These are phyloP conservation scores for thale cress (Arabidopsis thaliana) DNA, from an alignment of 345 rosid genomes.

Conservation along the genomic window TAIR10.1 NC_003075.7:6980501-6981000, in stretches of 20 bases:
- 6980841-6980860: constrained; percentile 61
- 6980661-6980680: constrained; percentile 42
- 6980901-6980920: constrained; percentile 33
- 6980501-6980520: constrained; percentile 38
- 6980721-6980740: constrained; percentile 54
- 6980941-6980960: background rate
- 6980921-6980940: background rate
- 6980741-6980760: constrained; percentile 49
- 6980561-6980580: constrained; percentile 32
- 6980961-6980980: background rate
- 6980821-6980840: constrained; percentile 67
- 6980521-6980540: constrained; percentile 37
- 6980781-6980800: constrained; percentile 64
- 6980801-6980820: constrained; percentile 59
- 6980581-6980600: background rate
- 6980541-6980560: constrained; percentile 37
- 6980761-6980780: constrained; percentile 63
- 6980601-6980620: background rate
- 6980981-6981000: background rate
- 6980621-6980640: background rate
- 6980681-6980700: constrained; percentile 52
- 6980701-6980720: constrained; percentile 46
- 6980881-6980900: constrained; percentile 57
- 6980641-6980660: background rate
- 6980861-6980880: constrained; percentile 42